Evolutionary conservation across 352 stramenopile species (phyloP), one percentile per base, ranked within the genome.

Genomic region (Pythium angustatum): DNA sequence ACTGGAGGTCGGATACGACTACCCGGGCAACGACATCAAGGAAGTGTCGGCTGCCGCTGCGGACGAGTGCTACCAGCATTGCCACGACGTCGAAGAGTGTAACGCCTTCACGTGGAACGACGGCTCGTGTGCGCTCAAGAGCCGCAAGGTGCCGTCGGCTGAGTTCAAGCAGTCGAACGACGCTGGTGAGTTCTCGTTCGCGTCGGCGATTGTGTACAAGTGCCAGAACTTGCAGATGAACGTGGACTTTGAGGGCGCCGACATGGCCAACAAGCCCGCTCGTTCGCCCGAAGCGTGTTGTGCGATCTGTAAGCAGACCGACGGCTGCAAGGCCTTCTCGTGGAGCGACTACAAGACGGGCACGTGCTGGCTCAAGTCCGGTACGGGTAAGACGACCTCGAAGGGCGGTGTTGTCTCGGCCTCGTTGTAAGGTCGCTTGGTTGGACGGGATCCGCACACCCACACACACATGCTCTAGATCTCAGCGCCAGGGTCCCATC

Each of bases 351-450:
- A 56, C 56, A 68, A 76, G 31, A 24, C 58, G 1, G 72, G 72
- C 62, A 79, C 68, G 34, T 79, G 72, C 61, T 79, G 72, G 72
- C 64, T 79, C 55, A 79, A 79, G 68, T 66, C 54, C 2, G 65
- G 50, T 22, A 47, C 48, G 22, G 58, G 24, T 9, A 62, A 57
- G 31, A 41, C 17, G 17, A 36, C 62, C 31, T 21, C 50, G 22
- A 73, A 62, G 28, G 40, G 51, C n/a, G 58, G 57, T 24, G 64
- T 75, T 5, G 57, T 71, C 40, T 75, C 67, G 21, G 71, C 64
- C 1, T 44, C 47, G 28, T 21, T 73, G 49, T 71, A 74, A 66
- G 43, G 40, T 47, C n/a, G 14, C 40, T 47, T 21, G 40, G 40
- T 27, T 47, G 30, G 51, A 49, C 33, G 31, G 3, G 44, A 24